Evolutionary conservation across 139 green algal genomes (phyloP), one percentile per base, ranked within the genome.

Genomic region (Gonium pectorale): DNA sequence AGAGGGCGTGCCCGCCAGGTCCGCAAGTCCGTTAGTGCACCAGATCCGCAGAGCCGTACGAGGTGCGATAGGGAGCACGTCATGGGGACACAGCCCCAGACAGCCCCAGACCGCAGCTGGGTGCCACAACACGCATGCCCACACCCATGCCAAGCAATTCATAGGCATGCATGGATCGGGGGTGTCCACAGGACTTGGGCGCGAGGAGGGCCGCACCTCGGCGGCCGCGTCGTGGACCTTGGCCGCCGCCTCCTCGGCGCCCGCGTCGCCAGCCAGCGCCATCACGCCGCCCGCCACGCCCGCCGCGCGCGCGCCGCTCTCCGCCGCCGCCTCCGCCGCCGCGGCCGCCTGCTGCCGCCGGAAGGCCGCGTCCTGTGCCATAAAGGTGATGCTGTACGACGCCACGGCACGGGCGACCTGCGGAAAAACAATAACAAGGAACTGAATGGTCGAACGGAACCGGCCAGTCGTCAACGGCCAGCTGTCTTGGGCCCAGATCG

Each of bases 361-460:
- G 31, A 37, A 9, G 27, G 33, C 75, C 0, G 75, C 75, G 75
- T 83, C 75, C 75, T 63, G 40, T 3, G 41, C 75, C 60, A 62
- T 83, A 22, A 83, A 83, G 40, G 40, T 38, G 9, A 83, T 51
- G 41, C 75, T 60, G 40, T 71, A 60, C 21, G 75, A 49, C 31
- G 75, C 59, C 31, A 83, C 75, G 8, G 75, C 75, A 41, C 72
- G 72, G 60, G 75, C 40, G 21, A 83, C 60, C 75, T 83, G 40
- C 35, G 11, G 59, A 19, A 74, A 7, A 71, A 64, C 17, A 5
- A 5, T 5, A 21, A 31, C 13, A 64, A 24, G 22, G 24, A 41
- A 69, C 3, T 35, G 24, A 69, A 27, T 24, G 27, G 29, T 9
- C 37, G 37, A 27, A 69, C 62, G 29, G 19, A 69, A 69, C 17